Evolutionary conservation across 2,329 filamentous ascomycete genomes (phyloP), one percentile per base, ranked within the genome.

Genomic region (Trichophyton schoenleinii): DNA sequence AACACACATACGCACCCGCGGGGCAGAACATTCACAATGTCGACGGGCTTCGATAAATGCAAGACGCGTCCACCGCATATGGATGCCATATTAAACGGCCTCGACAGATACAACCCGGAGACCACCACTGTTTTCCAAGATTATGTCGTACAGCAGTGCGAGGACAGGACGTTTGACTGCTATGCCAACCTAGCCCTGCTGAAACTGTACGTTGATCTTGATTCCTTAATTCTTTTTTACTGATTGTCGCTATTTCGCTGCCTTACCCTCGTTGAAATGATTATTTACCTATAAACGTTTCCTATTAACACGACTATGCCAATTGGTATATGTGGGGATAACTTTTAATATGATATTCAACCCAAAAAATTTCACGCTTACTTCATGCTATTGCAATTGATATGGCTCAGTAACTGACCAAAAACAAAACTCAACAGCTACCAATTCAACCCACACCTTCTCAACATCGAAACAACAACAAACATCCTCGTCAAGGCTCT

Each of bases 401-500:
- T 31, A 31, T 6, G 28, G 28, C 28, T 31, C 28, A 31, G 28
- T 31, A 31, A n/a, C n/a, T 44, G 41, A 13, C 4, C 41, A n/a
- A 18, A 44, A 18, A 18, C 18, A 18, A 8, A 18, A 22, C 22
- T 7, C n/a, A 44, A 44, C 4, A 99, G 94, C 67, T 99, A 99
- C 83, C 95, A 99, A 80, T 96, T 99, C 80, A 99, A 99, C 84
- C 94, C 94, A 59, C 91, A 97, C 81, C 89, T 96, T 69, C 86
- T 91, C 73, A 92, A 94, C 80, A 89, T 96, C 73, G 94, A 99
- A 78, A 90, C 92, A 72, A 91, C 94, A 77, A 97, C 94, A 81
- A 97, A 97, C 83, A 88, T 97, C 79, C 90, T 99, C 75, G 91
- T 95, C 81, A 99, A 97, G 82, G 84, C 91, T 68, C 86, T 99